phyloP scores from a whole-genome alignment of 1,139 yeast species.

The Kurtzmaniella quercitrusa region DNA sequence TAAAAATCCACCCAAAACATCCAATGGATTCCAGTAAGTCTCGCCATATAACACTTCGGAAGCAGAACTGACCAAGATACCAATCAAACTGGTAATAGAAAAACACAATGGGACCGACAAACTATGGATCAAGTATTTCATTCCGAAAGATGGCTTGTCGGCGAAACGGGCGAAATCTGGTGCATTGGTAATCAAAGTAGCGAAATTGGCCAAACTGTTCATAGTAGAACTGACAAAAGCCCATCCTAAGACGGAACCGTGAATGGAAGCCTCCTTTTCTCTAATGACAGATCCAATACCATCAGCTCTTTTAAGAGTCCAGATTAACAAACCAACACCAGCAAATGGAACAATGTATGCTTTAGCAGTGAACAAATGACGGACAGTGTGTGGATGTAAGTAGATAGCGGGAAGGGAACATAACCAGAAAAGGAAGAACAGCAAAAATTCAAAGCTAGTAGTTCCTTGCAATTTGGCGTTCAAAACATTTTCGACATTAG shows the following conservation, averaged over 20 bases:
- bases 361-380: slow-evolving; percentile 78
- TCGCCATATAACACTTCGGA: slow-evolving; percentile 65
- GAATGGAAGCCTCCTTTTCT: slow-evolving; percentile 36
- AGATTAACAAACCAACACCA: slow-evolving; percentile 70
- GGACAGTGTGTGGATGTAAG: slow-evolving; percentile 75
- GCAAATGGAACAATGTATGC: slow-evolving; percentile 76
- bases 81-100: slow-evolving; percentile 78
- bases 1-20: slow-evolving; percentile 64
- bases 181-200: slow-evolving; percentile 80
- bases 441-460: slow-evolving; percentile 65
- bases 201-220: slow-evolving; percentile 81
- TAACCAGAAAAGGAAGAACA: slow-evolving; percentile 77
- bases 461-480: slow-evolving; percentile 25
- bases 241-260: slow-evolving; percentile 73
- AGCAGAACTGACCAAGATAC: slow-evolving; percentile 83
- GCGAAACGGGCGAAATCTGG: slow-evolving; percentile 91
- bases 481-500: slow-evolving; percentile 45
- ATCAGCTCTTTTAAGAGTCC: slow-evolving; percentile 75
- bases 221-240: slow-evolving; percentile 73
- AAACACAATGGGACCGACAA: slow-evolving; percentile 73
- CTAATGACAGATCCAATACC: slow-evolving; percentile 69
- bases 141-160: slow-evolving; percentile 36
- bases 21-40: slow-evolving; percentile 83
- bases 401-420: slow-evolving; percentile 72
- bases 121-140: slow-evolving; percentile 43